phyloP scores from a whole-genome alignment of 176 grass and related monocot genomes.

The Tuctoria greenei region DNA sequence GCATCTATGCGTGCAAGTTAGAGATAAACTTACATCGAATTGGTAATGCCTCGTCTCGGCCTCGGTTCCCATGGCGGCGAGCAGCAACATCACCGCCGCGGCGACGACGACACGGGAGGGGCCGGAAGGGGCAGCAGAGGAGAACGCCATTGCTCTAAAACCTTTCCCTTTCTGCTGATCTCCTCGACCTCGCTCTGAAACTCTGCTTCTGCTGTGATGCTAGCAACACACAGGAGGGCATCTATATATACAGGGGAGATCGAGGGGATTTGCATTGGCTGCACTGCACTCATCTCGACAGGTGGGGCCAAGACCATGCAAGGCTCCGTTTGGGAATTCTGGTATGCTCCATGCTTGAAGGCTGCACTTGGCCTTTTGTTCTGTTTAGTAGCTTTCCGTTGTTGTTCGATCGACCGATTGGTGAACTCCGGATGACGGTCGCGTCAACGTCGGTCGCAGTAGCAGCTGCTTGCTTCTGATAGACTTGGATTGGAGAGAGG shows the following conservation, averaged over 20 bases:
- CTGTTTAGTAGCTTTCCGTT: conserved; percentile 37
- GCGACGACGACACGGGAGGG: not conserved
- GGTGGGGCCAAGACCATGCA: conserved; percentile 1
- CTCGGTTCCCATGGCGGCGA: not conserved
- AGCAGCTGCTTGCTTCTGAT: conserved; percentile 14
- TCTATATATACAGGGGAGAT: conserved; percentile 33
- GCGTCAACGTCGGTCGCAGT: conserved; percentile 25
- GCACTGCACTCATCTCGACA: not conserved
- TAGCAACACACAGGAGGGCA: not conserved
- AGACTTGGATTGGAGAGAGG: not conserved
- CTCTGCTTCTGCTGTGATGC: not conserved
- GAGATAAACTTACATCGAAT: conserved; percentile 52
- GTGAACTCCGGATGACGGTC: conserved; percentile 19
- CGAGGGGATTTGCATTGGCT: not conserved
- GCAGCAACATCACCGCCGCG: not conserved
- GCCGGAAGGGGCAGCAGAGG: conserved; percentile 13
- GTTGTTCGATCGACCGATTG: conserved; percentile 8
- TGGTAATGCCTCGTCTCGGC: conserved; percentile 58
- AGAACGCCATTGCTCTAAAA: conserved; percentile 7
- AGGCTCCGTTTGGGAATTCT: not conserved
- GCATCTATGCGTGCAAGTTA: not conserved
- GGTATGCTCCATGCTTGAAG: conserved; percentile 16
- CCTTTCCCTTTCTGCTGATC: not conserved
- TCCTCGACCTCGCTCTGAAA: not conserved
- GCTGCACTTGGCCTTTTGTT: not conserved